phyloP scores from a whole-genome alignment of 2,329 filamentous ascomycete genomes.

The Aschersonia sp. region DNA sequence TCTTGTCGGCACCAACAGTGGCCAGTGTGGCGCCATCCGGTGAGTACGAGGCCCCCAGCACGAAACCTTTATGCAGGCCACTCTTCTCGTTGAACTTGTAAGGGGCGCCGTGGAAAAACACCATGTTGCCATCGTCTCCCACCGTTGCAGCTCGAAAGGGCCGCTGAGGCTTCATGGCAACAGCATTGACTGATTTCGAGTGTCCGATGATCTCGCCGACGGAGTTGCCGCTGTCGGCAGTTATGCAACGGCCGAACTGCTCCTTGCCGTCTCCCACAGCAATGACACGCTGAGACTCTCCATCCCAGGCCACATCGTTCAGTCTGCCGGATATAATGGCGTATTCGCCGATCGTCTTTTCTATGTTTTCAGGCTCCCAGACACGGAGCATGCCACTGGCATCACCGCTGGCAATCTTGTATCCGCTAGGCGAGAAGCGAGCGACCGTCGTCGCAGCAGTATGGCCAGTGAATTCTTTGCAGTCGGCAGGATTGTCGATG shows the following conservation, averaged over 20 bases:
- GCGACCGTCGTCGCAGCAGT: constrained; percentile 82
- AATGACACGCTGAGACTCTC: constrained; percentile 90
- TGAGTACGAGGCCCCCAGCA: constrained; percentile 78
- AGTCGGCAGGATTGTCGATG: constrained; percentile 75
- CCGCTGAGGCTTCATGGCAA: constrained; percentile 77
- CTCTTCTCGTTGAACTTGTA: constrained; percentile 92
- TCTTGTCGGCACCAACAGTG: constrained; percentile 82
- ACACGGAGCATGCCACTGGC: constrained; percentile 71
- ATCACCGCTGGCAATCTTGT: constrained; percentile 90
- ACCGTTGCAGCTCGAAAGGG: constrained; percentile 87
- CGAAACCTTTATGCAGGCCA: constrained; percentile 72
- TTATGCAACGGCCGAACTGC: constrained; percentile 86
- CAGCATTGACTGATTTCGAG: constrained; percentile 78
- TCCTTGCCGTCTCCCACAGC: constrained; percentile 93
- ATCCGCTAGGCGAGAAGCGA: constrained; percentile 85
- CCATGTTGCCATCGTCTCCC: constrained; percentile 76
- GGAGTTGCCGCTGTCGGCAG: constrained; percentile 87
- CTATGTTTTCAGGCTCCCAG: constrained; percentile 81
- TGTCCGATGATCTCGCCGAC: constrained; percentile 92
- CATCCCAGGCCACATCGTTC: constrained; percentile 95
- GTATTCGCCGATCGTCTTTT: constrained; percentile 84
- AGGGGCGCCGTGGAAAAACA: constrained; percentile 85
- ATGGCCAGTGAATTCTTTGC: constrained; percentile 87
- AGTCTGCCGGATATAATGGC: constrained; percentile 87
- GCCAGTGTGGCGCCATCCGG: constrained; percentile 73